Percentiles rank a stretch among this genome's conserved stretches.
Evolutionary conservation across 805 yeast species (phyloP).

Genomic region (Metschnikowia sp.): DNA sequence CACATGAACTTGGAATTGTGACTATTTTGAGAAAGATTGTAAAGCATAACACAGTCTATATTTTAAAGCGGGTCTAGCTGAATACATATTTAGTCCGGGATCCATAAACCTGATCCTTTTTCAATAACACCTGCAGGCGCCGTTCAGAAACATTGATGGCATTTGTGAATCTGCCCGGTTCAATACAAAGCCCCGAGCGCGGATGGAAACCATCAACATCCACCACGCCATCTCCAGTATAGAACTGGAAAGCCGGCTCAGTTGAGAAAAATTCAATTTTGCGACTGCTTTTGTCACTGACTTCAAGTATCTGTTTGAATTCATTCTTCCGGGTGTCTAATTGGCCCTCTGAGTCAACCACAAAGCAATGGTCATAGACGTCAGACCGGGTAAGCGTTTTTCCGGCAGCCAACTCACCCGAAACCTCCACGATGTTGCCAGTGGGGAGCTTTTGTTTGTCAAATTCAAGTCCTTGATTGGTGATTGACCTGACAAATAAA

Average conservation of each 20-base stretch:
- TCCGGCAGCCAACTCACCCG: constrained; percentile 21
- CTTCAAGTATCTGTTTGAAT: constrained; percentile 38
- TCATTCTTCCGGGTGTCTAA: constrained; percentile 47
- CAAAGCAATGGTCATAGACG: constrained; percentile 46
- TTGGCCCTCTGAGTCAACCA: constrained; percentile 32
- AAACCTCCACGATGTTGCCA: constrained; percentile 31
- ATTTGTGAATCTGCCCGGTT: constrained; percentile 56
- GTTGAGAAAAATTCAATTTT: constrained; percentile 48
- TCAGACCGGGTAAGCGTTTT: neutral
- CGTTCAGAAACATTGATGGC: constrained; percentile 49
- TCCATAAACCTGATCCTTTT: constrained; percentile 53
- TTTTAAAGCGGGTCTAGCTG: neutral
- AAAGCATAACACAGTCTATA: neutral
- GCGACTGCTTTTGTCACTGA: constrained; percentile 44
- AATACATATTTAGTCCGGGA: constrained; percentile 35
- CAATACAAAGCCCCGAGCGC: constrained; percentile 58
- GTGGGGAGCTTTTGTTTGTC: constrained; percentile 42
- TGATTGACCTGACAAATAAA: constrained; percentile 29
- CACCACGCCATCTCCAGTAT: constrained; percentile 52
- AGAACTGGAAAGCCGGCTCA: constrained; percentile 65
- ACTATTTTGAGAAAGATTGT: neutral
- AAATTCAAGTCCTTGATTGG: constrained; percentile 42
- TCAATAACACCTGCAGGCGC: constrained; percentile 44
- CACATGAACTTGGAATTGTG: neutral
- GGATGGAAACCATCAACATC: constrained; percentile 30